Base-by-base conservation (phyloP, 2,329 filamentous ascomycete species). In the Microdochium bolleyi region DNA sequence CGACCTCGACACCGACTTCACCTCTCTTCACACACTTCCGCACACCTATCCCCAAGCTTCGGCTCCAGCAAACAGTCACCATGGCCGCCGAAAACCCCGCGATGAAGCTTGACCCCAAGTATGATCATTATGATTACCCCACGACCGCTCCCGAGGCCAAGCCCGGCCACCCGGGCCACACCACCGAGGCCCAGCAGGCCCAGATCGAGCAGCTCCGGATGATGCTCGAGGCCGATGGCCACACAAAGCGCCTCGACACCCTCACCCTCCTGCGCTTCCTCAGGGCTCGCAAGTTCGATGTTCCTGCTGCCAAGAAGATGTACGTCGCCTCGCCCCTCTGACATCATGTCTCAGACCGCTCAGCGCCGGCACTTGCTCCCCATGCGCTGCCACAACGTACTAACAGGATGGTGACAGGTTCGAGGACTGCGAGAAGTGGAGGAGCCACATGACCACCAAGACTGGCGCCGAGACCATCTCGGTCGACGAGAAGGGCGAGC, bases 91-190 rank as follows among this genome's bases (percentile, higher is more conserved):
- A 59, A 56, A 52, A 55, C 24, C 52, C 52, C 64, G 69, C 67
- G 64, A 75, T 83, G 73, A 74, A 82, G 69, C 68, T 90, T 63
- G 85, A 95, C 72, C 80, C 89, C 69, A 96, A 96, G 76, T 95
- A 97, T 78, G 94, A 97, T 75, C 71, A 95, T 77, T 97, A 94
- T 73, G 92, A 96, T 73, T 97, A 83, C 77, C 94, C 94, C 57
- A 89, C 85, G 58, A 86, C 82, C 57, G 83, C 89, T 49, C 82
- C 88, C 52, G 82, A 83, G 61, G 69, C 79, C 49, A 82, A 85
- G 67, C 75, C 77, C 62, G 94, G 94, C 59, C 91, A 96, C 71
- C 86, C 92, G 57, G 94, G 94, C 67, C 83, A 95, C 72, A 87
- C 95, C 64, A 94, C 87, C 52, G 78, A 83, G 54, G 82, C 88